Evolutionary conservation across 768 basidiomycete genomes (phyloP), one percentile per base, ranked within the genome.

Genomic region (Peribolospora baueri): DNA sequence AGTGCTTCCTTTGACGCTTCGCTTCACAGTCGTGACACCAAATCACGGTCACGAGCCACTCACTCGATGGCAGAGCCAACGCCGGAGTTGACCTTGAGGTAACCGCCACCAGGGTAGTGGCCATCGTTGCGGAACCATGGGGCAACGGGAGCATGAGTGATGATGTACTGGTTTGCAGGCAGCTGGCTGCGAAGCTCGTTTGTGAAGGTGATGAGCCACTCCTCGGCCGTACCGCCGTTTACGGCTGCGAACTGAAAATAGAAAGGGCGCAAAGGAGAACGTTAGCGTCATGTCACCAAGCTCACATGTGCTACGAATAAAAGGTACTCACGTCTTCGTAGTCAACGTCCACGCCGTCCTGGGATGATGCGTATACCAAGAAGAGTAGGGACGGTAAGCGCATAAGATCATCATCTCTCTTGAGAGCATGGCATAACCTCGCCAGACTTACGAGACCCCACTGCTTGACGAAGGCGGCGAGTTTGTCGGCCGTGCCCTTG

Each of bases 291-390:
- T 25, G 25, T 25, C 25, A 25, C 14, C 25, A 25, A 25, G 25
- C 25, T 25, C 25, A 25, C 25, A 25, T 25, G 25, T 25, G 25
- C 1, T 25, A 25, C 25, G 25, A 25, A 25, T 25, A 25, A 25
- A 25, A 1, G 1, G 25, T 25, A 25, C 25, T 25, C 25, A 25
- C 25, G 46, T 46, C 43, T 46, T 67, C 80, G 61, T 81, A 82
- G 64, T 82, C 80, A 42, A 84, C 76, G 62, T 82, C 80, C 37
- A 81, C 74, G 50, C 81, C 81, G 60, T 82, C 80, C 13, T 25
- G 25, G 25, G 25, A 25, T 25, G 25, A 25, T 25, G 25, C 1
- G 25, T 25, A 25, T 25, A 25, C 25, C 25, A 25, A 25, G 25
- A 1, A 25, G 25, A 25, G 25, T 25, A 25, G 25, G 25, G 25